A percentile compares a stretch with the other conserved stretches of the same genome.
Conservation (phyloP, 768 basidiomycete species). For the Fomitopsis serialis region DNA sequence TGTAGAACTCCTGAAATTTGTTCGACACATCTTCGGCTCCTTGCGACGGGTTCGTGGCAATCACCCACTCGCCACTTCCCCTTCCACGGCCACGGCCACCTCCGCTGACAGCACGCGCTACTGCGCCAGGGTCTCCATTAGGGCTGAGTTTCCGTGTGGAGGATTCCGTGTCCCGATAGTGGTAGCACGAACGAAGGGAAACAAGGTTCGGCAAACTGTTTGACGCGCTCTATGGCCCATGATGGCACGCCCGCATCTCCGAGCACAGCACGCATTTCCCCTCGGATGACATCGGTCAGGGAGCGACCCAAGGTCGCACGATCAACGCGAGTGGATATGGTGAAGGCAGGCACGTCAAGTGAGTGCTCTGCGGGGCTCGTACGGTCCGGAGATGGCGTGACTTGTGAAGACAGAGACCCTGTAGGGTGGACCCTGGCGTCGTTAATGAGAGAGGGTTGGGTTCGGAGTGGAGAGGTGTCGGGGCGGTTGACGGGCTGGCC, state of each 20-base stretch:
- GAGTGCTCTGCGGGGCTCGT: conserved; percentile 24
- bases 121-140: conserved; percentile 5
- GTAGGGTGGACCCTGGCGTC: conserved; percentile 18
- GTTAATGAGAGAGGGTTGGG: background rate
- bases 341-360: conserved; percentile 56
- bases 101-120: conserved; percentile 5
- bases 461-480: conserved; percentile 12
- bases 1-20: conserved; percentile 71
- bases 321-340: conserved; percentile 48
- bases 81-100: conserved; percentile 3
- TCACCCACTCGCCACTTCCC: conserved; percentile 10
- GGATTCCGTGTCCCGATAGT: background rate
- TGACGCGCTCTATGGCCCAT: conserved; percentile 61
- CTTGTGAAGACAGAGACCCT: conserved; percentile 14
- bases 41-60: conserved; percentile 7
- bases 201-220: conserved; percentile 49
- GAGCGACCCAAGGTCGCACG: conserved; percentile 48
- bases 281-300: conserved; percentile 47
- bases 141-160: conserved; percentile 6
- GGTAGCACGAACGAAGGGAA: conserved; percentile 41
- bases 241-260: conserved; percentile 36
- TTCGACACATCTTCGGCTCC: conserved; percentile 47
- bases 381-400: conserved; percentile 24
- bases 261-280: conserved; percentile 46
- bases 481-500: conserved; percentile 18